Evolutionary conservation across 139 green algal species (phyloP).

Genomic region (Microglena sp.): DNA sequence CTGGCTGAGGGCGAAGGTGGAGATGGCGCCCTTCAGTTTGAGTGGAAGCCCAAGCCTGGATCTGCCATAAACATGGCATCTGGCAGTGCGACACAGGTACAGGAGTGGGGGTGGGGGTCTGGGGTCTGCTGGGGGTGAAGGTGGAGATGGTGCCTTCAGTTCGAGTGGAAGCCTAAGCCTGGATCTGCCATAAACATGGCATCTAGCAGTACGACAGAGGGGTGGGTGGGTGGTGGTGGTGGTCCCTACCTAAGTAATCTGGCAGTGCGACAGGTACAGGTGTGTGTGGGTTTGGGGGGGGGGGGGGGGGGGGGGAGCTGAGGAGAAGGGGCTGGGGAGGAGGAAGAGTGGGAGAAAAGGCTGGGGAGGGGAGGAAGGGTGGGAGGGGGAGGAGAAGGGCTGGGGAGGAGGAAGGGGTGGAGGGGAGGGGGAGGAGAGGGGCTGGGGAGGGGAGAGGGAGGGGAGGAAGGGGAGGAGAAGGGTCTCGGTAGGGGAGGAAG

Average conservation of each 20-base stretch:
- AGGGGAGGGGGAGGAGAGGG: too few relatives aligned
- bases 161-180: conserved; percentile 52
- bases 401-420: too few relatives aligned
- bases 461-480: too few relatives aligned
- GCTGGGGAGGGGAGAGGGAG: too few relatives aligned
- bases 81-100: conserved; percentile 64
- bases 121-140: neutral
- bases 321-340: neutral
- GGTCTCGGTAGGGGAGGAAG: too few relatives aligned
- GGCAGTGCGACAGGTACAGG: too few relatives aligned
- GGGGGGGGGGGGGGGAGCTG: neutral
- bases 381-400: too few relatives aligned
- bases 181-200: conserved; percentile 64
- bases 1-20: neutral
- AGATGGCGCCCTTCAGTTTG: neutral
- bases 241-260: too few relatives aligned
- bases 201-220: conserved; percentile 62
- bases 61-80: conserved; percentile 63
- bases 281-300: neutral
- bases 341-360: too few relatives aligned
- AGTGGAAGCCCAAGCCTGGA: conserved; percentile 56
- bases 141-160: neutral
- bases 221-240: too few relatives aligned
- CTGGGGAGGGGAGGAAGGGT: too few relatives aligned
- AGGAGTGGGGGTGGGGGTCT: neutral